phyloP scores from a whole-genome alignment of 495 filamentous ascomycete species.

The Rusavskia elegans region DNA sequence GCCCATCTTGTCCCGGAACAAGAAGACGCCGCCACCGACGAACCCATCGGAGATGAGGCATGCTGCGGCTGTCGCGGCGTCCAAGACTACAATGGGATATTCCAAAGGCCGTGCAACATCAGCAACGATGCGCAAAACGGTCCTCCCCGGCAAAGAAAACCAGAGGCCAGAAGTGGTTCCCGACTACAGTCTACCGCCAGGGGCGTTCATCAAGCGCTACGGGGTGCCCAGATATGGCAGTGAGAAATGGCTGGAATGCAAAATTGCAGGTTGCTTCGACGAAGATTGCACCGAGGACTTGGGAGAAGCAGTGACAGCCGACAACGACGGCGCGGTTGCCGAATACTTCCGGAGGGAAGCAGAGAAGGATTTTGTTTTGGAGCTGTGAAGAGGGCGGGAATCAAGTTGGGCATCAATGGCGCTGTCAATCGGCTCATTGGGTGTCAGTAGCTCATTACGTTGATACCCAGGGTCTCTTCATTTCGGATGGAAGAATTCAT shows the following conservation, averaged over 20 bases:
- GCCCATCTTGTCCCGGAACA: constrained; percentile 22
- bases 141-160: constrained; percentile 2
- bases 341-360: constrained; percentile 10
- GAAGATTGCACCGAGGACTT: constrained; percentile 9
- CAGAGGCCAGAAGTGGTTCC: constrained; percentile 2
- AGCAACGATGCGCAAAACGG: constrained; percentile 23
- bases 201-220: constrained; percentile 29
- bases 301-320: constrained; percentile 1
- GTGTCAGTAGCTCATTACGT: no score
- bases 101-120: constrained; percentile 56
- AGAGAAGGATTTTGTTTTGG: constrained; percentile 10
- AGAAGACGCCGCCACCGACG: constrained; percentile 22
- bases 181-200: constrained; percentile 22
- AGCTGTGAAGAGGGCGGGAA: neutral
- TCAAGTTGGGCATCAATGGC: neutral
- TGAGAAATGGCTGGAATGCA: constrained; percentile 27
- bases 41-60: constrained; percentile 39
- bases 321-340: constrained; percentile 11
- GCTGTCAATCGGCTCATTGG: no score
- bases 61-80: constrained; percentile 46
- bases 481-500: no score
- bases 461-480: no score
- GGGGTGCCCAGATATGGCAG: constrained; percentile 25
- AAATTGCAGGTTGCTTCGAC: constrained; percentile 24
- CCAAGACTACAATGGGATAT: constrained; percentile 67